phyloP scores from a whole-genome alignment of 768 basidiomycete species.

The Boletus eberwhitei region DNA sequence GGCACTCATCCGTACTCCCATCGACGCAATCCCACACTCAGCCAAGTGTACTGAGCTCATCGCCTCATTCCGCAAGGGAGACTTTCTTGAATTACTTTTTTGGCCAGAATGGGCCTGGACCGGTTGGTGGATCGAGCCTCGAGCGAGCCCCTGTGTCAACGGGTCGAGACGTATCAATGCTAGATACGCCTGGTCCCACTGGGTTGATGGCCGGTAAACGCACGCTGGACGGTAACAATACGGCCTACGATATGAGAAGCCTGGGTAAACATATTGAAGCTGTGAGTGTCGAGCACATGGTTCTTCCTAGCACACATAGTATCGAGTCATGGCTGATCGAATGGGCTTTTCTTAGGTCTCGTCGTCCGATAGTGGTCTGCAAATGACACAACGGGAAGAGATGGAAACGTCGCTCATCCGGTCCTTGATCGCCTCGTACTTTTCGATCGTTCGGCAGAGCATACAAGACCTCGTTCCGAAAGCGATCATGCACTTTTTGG shows the following conservation, averaged over 20 bases:
- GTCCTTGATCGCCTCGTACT: constrained; percentile 93
- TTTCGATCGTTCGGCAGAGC: constrained; percentile 91
- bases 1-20: constrained; percentile 31
- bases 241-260: constrained; percentile 98
- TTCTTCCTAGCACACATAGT: constrained; percentile 1
- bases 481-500: constrained; percentile 97
- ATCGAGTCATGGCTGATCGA: constrained; percentile 11
- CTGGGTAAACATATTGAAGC: constrained; percentile 96
- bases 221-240: constrained; percentile 68
- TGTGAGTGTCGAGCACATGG: constrained; percentile 48
- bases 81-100: constrained; percentile 98
- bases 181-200: constrained; percentile 47
- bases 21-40: constrained; percentile 34
- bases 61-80: constrained; percentile 67
- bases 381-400: constrained; percentile 81
- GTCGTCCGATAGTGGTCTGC: constrained; percentile 54
- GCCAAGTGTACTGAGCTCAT: constrained; percentile 34
- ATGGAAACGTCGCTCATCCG: constrained; percentile 96
- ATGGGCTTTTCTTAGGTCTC: constrained; percentile 40
- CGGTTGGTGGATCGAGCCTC: constrained; percentile 53
- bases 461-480: constrained; percentile 98
- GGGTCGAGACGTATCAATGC: constrained; percentile 62
- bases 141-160: constrained; percentile 48
- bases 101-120: constrained; percentile 83
- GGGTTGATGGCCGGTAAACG: constrained; percentile 69